These are phyloP conservation scores for Solanum chiquidenum DNA, from an alignment of 257 asterid species.

Conservation along the genomic window DNA sequence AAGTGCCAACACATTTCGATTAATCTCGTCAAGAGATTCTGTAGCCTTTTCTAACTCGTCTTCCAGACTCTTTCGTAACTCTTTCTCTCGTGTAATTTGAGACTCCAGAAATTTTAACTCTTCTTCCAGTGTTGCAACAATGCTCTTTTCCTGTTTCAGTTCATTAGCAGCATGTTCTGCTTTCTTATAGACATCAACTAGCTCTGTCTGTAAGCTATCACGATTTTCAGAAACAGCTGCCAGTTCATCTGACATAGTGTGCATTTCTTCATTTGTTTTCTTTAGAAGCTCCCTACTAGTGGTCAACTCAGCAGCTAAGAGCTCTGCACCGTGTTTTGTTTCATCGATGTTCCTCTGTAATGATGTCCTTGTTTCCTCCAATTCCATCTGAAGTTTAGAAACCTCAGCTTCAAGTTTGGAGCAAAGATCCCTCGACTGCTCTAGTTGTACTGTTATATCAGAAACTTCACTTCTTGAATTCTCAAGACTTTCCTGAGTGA, in stretches of 20 bases:
- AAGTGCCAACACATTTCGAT: constrained; percentile 24
- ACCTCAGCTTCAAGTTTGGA: constrained; percentile 44
- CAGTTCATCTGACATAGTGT: constrained; percentile 30
- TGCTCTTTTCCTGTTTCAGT: constrained; percentile 39
- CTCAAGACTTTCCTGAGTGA: constrained; percentile 26
- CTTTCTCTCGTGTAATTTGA: constrained; percentile 28
- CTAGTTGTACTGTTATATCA: constrained; percentile 38
- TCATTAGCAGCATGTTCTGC: constrained; percentile 29
- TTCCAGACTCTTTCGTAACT: constrained; percentile 42
- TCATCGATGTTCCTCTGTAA: constrained; percentile 32
- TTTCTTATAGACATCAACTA: constrained; percentile 30
- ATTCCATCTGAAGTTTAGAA: constrained; percentile 31
- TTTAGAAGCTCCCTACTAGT: constrained; percentile 30
- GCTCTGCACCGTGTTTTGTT: constrained; percentile 21
- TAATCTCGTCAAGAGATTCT: constrained; percentile 51
- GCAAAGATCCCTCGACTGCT: constrained; percentile 39
- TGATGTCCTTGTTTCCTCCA: constrained; percentile 34
- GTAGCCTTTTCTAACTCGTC: constrained; percentile 42
- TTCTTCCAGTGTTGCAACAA: constrained; percentile 22
- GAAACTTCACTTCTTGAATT: constrained; percentile 44
- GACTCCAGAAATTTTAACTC: constrained; percentile 40
- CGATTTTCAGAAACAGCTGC: constrained; percentile 24
- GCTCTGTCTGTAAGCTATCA: constrained; percentile 43
- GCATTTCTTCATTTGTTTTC: constrained; percentile 40
- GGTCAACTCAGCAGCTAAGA: constrained; percentile 32